These are phyloP conservation scores for Hypoxylon subgilvum DNA, from an alignment of 495 filamentous ascomycete species.

Conservation along the genomic window DNA sequence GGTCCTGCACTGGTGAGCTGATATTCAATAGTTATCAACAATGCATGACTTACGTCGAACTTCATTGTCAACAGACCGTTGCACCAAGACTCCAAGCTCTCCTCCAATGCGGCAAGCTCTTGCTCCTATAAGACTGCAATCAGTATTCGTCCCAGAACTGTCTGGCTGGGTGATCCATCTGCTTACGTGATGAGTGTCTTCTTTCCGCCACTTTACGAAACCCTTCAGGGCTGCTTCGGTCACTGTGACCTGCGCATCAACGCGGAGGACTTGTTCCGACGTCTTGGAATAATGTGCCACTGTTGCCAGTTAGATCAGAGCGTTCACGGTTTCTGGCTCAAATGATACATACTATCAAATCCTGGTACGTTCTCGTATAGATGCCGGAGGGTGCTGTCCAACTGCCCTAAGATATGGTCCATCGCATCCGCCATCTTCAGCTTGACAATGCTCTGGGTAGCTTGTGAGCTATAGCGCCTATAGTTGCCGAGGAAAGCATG, in stretches of 20 bases:
- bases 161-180: conserved; percentile 26
- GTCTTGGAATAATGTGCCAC: conserved; percentile 79
- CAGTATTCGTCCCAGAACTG: neutral
- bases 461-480: conserved; percentile 80
- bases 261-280: conserved; percentile 73
- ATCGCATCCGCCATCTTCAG: conserved; percentile 83
- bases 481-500: conserved; percentile 99
- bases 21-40: neutral
- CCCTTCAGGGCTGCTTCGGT: conserved; percentile 92
- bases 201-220: conserved; percentile 78
- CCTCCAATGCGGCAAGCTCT: conserved; percentile 65
- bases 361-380: conserved; percentile 73
- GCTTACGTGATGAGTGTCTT: conserved; percentile 61
- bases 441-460: conserved; percentile 83
- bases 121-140: conserved; percentile 60
- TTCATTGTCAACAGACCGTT: conserved; percentile 71
- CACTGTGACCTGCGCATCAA: conserved; percentile 88
- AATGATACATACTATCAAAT: conserved; percentile 66
- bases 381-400: conserved; percentile 72
- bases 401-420: conserved; percentile 78
- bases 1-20: conserved; percentile 63
- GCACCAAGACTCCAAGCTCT: conserved; percentile 80
- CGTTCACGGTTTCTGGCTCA: neutral
- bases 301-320: conserved; percentile 48
- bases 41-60: conserved; percentile 64